Evolutionary conservation across 768 basidiomycete species (phyloP).

Genomic region (Cystofilobasidium bisporidii): DNA sequence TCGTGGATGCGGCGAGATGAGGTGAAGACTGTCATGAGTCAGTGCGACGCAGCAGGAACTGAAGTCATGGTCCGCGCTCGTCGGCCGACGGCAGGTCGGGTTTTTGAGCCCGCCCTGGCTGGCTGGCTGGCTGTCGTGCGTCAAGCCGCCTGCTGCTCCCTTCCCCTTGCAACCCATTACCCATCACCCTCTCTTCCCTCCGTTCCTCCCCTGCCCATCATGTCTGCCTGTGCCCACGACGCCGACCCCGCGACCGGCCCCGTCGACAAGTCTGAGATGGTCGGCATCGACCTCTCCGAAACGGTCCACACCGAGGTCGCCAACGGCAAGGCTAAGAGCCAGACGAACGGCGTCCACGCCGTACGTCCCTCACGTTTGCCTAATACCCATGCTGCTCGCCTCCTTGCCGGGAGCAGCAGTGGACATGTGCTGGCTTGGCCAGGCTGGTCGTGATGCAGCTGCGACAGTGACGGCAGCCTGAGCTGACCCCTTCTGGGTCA

Average conservation of each 20-base stretch:
- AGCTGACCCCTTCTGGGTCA: too few relatives aligned
- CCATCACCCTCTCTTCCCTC: too few relatives aligned
- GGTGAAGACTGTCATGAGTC: too few relatives aligned
- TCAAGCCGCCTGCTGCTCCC: too few relatives aligned
- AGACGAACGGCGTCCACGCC: constrained; percentile 23
- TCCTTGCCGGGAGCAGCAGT: too few relatives aligned
- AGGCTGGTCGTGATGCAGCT: background rate
- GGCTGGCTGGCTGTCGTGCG: too few relatives aligned
- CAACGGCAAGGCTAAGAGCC: constrained; percentile 33
- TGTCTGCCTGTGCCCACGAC: constrained; percentile 22
- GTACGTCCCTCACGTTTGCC: constrained; percentile 29
- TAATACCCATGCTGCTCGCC: constrained; percentile 51
- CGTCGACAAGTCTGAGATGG: constrained; percentile 18
- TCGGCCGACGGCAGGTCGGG: too few relatives aligned
- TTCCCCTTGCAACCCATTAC: too few relatives aligned
- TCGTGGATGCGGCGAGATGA: too few relatives aligned
- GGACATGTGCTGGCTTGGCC: background rate
- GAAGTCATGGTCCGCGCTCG: too few relatives aligned
- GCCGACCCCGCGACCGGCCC: constrained; percentile 1
- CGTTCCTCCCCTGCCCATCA: background rate
- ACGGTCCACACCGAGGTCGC: constrained; percentile 20
- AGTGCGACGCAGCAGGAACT: too few relatives aligned
- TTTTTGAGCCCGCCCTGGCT: too few relatives aligned
- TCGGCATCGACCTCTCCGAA: constrained; percentile 29
- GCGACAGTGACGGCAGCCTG: background rate